A percentile compares a stretch with the other conserved stretches of the same genome.
phyloP scores from a whole-genome alignment of 306 rosid genomes.

The Boehmeria nivea region DNA sequence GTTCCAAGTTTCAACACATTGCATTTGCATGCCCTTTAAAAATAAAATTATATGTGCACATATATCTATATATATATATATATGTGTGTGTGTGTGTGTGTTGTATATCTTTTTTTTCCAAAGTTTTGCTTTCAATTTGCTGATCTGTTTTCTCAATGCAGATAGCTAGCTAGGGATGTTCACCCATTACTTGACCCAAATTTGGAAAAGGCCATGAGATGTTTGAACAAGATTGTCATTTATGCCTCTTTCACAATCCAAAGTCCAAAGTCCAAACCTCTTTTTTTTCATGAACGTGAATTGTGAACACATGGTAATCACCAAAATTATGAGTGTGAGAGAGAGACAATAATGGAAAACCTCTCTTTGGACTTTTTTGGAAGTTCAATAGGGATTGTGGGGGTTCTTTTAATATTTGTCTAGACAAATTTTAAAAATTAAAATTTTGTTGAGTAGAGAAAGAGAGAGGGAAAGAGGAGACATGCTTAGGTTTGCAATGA shows the following conservation, averaged over 20 bases:
- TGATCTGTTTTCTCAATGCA: background rate
- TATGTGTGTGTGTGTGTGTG: background rate
- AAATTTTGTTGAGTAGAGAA: slow-evolving; percentile 18
- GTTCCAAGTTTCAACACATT: background rate
- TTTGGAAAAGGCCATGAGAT: background rate
- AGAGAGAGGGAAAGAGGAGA: slow-evolving; percentile 37
- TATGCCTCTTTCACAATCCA: background rate
- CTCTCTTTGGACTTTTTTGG: slow-evolving; percentile 16
- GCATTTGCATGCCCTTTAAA: background rate
- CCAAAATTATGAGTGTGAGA: background rate
- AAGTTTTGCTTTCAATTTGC: background rate
- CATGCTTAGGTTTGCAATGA: slow-evolving; percentile 49
- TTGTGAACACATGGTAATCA: background rate
- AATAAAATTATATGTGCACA: background rate
- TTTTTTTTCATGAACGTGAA: background rate
- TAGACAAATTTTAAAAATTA: slow-evolving; percentile 28
- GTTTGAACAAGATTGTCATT: slow-evolving; percentile 6
- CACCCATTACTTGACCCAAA: background rate
- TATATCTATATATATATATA: background rate
- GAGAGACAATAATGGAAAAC: slow-evolving; percentile 32
- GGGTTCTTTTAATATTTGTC: slow-evolving; percentile 16
- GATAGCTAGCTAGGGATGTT: background rate
- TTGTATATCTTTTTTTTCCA: background rate
- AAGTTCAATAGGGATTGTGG: slow-evolving; percentile 19
- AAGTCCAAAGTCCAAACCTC: too few relatives aligned